Conservation (phyloP, 352 stramenopile species). For the Pythium volutum region DNA sequence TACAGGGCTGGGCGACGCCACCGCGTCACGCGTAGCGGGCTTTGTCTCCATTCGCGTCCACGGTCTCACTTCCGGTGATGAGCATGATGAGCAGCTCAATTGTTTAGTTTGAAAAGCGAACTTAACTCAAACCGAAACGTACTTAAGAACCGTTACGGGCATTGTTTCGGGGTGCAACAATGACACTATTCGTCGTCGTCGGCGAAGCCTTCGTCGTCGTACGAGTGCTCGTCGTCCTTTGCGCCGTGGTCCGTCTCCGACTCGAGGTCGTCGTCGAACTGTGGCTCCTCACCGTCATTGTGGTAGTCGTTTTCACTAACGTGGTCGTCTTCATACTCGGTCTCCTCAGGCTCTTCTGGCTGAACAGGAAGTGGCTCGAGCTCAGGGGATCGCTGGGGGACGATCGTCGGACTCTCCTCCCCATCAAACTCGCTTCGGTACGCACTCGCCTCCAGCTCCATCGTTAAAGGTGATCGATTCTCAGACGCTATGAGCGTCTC, state of each 20-base stretch:
- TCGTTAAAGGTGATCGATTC: background rate
- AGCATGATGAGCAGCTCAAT: background rate
- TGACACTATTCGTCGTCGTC: constrained; percentile 14
- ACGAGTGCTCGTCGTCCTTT: constrained; percentile 26
- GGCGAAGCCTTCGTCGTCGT: constrained; percentile 46
- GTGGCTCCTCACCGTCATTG: constrained; percentile 5
- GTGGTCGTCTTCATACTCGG: constrained; percentile 42
- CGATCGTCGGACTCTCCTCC: constrained; percentile 14
- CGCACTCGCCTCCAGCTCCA: constrained; percentile 19
- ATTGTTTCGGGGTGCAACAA: background rate
- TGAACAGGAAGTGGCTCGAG: background rate
- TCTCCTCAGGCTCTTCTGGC: constrained; percentile 24
- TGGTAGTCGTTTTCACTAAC: constrained; percentile 18
- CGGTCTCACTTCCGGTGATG: background rate
- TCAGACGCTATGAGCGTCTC: background rate
- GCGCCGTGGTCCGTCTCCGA: background rate
- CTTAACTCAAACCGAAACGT: background rate
- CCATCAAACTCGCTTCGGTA: constrained; percentile 49
- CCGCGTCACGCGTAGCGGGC: background rate
- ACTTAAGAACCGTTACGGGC: constrained; percentile 3
- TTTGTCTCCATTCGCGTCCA: background rate
- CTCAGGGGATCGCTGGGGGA: background rate
- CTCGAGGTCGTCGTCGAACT: constrained; percentile 26
- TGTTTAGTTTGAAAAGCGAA: constrained; percentile 6
- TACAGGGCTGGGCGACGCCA: background rate